A percentile compares a stretch with the other conserved stretches of the same genome.
Evolutionary conservation across 2,329 filamentous ascomycete species (phyloP).

Genomic region (Didymosphaeria variabile): DNA sequence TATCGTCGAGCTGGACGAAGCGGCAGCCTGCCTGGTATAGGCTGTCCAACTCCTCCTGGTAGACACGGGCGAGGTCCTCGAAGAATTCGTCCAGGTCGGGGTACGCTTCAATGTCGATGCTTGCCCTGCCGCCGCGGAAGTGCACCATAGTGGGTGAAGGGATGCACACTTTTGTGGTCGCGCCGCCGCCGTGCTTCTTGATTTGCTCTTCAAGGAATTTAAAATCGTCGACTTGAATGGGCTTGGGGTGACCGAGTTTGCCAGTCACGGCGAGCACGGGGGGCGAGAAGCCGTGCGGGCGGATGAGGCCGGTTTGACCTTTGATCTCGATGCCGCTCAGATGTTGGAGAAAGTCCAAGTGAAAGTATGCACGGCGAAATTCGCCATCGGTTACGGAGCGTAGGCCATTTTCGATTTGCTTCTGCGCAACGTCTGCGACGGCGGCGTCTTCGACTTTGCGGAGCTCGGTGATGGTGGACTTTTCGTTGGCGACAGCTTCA

Average conservation of each 20-base stretch:
- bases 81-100: slow-evolving; percentile 65
- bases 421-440: slow-evolving; percentile 58
- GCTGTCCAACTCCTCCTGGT: slow-evolving; percentile 63
- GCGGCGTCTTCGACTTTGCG: slow-evolving; percentile 62
- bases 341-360: slow-evolving; percentile 67
- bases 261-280: slow-evolving; percentile 64
- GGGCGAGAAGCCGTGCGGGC: slow-evolving; percentile 59
- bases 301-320: slow-evolving; percentile 57
- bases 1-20: slow-evolving; percentile 68
- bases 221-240: slow-evolving; percentile 67
- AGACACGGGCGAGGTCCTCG: slow-evolving; percentile 63
- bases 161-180: slow-evolving; percentile 65
- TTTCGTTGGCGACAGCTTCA: slow-evolving; percentile 56
- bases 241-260: slow-evolving; percentile 61
- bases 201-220: slow-evolving; percentile 62
- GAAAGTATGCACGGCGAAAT: slow-evolving; percentile 66
- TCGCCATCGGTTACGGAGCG: slow-evolving; percentile 65
- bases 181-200: slow-evolving; percentile 46
- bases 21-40: slow-evolving; percentile 65
- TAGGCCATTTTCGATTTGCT: slow-evolving; percentile 60
- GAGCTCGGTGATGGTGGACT: slow-evolving; percentile 55
- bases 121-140: slow-evolving; percentile 64
- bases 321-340: slow-evolving; percentile 63
- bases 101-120: slow-evolving; percentile 63
- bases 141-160: slow-evolving; percentile 68